phyloP scores from a whole-genome alignment of 2,329 filamentous ascomycete species.

The Microsporum ferrugineum region DNA sequence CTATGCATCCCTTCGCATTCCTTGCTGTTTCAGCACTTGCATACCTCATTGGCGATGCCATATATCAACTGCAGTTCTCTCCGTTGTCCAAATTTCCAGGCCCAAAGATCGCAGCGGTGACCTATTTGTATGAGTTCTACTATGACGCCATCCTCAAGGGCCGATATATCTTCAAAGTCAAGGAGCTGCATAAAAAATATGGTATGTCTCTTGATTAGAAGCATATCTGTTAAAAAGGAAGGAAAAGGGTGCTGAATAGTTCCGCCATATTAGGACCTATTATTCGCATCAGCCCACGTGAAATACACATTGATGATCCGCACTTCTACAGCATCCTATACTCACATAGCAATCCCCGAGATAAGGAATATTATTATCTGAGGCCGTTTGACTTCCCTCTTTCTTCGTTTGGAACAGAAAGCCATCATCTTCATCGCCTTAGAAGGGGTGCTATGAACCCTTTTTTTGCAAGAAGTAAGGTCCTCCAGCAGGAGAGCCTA shows the following conservation, averaged over 20 bases:
- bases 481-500: slow-evolving; percentile 14
- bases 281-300: slow-evolving; percentile 19
- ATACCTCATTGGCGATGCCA: not conserved
- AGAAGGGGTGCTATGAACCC: slow-evolving; percentile 22
- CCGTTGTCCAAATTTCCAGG: slow-evolving; percentile 20
- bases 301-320: slow-evolving; percentile 18
- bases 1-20: not conserved
- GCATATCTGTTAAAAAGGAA: not conserved
- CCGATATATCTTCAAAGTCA: slow-evolving; percentile 22
- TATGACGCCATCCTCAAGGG: slow-evolving; percentile 20
- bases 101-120: slow-evolving; percentile 19
- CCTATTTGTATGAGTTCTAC: slow-evolving; percentile 21
- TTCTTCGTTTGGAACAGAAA: slow-evolving; percentile 23
- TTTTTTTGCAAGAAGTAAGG: slow-evolving; percentile 19
- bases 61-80: slow-evolving; percentile 19
- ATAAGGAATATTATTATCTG: slow-evolving; percentile 19
- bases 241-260: not conserved
- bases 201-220: slow-evolving; percentile 13
- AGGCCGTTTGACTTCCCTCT: slow-evolving; percentile 19
- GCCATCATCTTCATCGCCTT: slow-evolving; percentile 18
- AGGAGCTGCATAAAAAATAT: slow-evolving; percentile 24
- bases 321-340: slow-evolving; percentile 18
- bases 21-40: not conserved
- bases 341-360: slow-evolving; percentile 15
- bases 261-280: slow-evolving; percentile 16